A percentile compares a stretch with the other conserved stretches of the same genome.
These are phyloP conservation scores for Diaporthe vaccinii DNA, from an alignment of 2,329 filamentous ascomycete species.

Conservation along the genomic window DNA sequence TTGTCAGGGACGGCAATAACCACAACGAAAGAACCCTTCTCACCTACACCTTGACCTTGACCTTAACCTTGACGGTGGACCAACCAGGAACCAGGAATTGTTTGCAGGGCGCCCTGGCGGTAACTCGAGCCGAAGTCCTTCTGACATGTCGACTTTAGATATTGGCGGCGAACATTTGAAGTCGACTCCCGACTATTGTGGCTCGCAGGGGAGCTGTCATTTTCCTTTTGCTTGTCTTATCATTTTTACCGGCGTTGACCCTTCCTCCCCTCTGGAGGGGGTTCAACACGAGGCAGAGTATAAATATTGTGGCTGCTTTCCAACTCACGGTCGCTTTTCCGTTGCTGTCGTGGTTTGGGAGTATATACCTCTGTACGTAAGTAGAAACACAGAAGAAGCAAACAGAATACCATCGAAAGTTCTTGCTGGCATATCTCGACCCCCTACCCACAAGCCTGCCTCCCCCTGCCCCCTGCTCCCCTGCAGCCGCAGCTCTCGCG, in stretches of 20 bases:
- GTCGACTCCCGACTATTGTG: not conserved
- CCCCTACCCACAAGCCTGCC: slow-evolving; percentile 10
- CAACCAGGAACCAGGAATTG: not conserved
- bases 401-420: slow-evolving; percentile 18
- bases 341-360: too few relatives aligned
- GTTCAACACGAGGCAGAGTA: not conserved
- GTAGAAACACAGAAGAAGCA: not conserved
- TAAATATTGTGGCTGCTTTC: not conserved
- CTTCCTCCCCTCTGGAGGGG: not conserved
- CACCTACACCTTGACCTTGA: slow-evolving; percentile 1
- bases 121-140: slow-evolving; percentile 19
- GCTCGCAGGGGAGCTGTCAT: slow-evolving; percentile 12
- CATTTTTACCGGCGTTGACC: not conserved
- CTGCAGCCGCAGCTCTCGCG: slow-evolving; percentile 21
- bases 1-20: not conserved
- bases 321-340: too few relatives aligned
- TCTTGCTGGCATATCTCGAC: slow-evolving; percentile 1
- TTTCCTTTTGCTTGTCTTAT: not conserved
- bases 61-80: not conserved
- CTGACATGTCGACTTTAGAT: slow-evolving; percentile 23
- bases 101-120: not conserved
- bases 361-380: not conserved
- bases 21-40: not conserved
- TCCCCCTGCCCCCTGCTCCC: slow-evolving; percentile 3
- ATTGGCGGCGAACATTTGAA: not conserved